Base-by-base conservation (phyloP, 2,329 filamentous ascomycete genomes). In the Chalaropsis thielavioides region DNA sequence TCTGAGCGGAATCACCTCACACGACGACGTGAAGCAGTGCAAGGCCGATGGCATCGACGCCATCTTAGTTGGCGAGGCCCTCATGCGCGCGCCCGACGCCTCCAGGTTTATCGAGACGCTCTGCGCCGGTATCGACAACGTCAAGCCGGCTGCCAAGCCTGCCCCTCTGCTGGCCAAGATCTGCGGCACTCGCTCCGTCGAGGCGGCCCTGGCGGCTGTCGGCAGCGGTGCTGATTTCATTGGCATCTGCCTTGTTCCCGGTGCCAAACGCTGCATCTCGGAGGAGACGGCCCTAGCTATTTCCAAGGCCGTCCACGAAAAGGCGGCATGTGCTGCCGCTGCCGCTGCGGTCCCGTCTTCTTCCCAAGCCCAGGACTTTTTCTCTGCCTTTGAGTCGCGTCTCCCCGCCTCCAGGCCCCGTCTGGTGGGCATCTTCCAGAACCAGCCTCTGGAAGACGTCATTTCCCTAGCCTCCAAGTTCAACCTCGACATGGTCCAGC, bases 361-460 rank as follows among this genome's bases (percentile, higher is more conserved):
- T 1, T 63, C 69, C 10, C 69, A 71, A 3, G 79, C 80, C 2
- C 80, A 78, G 8, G 89, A 92, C 72, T 96, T 86, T 75, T 97
- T 95, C 73, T 81, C 75, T n/a, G 74, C 77, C 62, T 76, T 79
- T n/a, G 70, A 73, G 27, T 72, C 74, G 40, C 76, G 77, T 66
- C 74, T 86, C 3, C 74, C 80, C 72, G 72, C 78, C 73, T 72
- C 83, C 15, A 76, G 88, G 10, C 86, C 92, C 0, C 80, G 94
- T 2, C 80, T 99, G 0, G 94, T 96, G 4, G 94, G 94, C 65
- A 92, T 99, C 1, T 99, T 99, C 77, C 87, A 89, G 71, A 89
- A 96, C 73, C 92, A 97, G 72, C 84, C 92, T 0, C 79, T 99
- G 10, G 82, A 84, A 43, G 90, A 96, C 70, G 80, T 99, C 6